Base-by-base conservation (phyloP, 805 yeast species). In the Hanseniaspora singularis region DNA sequence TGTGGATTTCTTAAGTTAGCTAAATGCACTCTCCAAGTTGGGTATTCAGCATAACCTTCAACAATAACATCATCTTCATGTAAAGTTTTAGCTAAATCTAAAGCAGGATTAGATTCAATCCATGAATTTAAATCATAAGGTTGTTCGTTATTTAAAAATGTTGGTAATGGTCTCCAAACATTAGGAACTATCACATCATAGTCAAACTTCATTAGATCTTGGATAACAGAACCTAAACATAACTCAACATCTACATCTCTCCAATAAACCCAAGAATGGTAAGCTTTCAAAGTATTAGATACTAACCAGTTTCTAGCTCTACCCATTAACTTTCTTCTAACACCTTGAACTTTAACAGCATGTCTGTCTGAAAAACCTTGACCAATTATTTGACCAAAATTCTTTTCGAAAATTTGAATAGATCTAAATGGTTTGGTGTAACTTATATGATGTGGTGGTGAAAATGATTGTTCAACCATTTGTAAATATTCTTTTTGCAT, bases 91-190 rank as follows among this genome's bases (percentile, higher is more conserved):
- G 94, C 92, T 54, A 82, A 63, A 42, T 76, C 76, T 14, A 80
- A 50, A 1, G 85, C 96, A 9, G 81, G 77, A 5, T 77, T 81
- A 3, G 88, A 77, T 65, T 92, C 98, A 49, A 85, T 74, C 98
- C 98, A 92, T 12, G 96, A 84, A 64, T 92, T 92, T 59, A 92
- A 73, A 64, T 92, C 98, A 62, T 92, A 92, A 1, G 97, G 87
- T 64, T 92, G 98, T 60, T 84, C 94, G 53, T 76, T 75, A 16
- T 92, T 94, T 52, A 92, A 72, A 64, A 88, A 92, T 38, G 79
- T 81, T 2, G 98, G 98, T 51, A 92, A 70, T 2, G 97, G 98
- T 55, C 98, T 73, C 98, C 98, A 92, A 28, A 92, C 96, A 58
- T 92, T 86, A 24, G 86, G 94, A 33, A 81, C 72, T 61, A 83